A percentile compares a stretch with the other conserved stretches of the same genome.
phyloP scores from a whole-genome alignment of 106 monocot species.

The Allium fistulosum region DNA sequence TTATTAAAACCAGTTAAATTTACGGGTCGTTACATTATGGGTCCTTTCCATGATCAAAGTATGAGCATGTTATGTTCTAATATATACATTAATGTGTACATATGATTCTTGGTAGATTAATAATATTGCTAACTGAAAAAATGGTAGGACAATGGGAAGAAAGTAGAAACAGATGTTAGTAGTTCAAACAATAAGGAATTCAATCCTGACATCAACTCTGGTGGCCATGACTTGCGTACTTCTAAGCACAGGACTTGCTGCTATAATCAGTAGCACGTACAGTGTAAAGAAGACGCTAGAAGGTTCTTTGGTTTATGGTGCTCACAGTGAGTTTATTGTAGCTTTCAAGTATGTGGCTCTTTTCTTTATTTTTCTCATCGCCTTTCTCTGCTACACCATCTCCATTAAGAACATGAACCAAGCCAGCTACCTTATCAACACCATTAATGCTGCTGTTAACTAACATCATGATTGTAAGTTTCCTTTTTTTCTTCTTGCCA shows the following conservation, averaged over 20 bases:
- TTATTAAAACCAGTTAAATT: no score
- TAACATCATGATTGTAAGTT: background rate
- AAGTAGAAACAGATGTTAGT: conserved; percentile 14
- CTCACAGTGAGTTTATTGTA: conserved; percentile 11
- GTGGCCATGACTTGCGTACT: conserved; percentile 21
- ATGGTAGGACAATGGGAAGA: conserved; percentile 7
- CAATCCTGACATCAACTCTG: conserved; percentile 13
- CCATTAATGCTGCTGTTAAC: background rate
- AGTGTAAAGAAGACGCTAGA: conserved; percentile 12
- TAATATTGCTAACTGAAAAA: background rate
- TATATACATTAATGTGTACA: background rate
- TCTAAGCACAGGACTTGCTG: conserved; percentile 19
- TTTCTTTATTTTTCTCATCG: conserved; percentile 29
- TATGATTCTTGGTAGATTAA: background rate
- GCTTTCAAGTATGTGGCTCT: conserved; percentile 26
- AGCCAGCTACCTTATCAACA: conserved; percentile 31
- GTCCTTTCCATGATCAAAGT: conserved; percentile 50
- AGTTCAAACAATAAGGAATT: conserved; percentile 13
- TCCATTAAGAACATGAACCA: conserved; percentile 24
- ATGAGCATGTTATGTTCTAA: background rate
- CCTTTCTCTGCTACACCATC: conserved; percentile 35
- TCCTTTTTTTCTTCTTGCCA: no score
- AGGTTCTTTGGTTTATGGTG: conserved; percentile 4
- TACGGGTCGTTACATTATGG: no score
- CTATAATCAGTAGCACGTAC: conserved; percentile 24